A percentile compares a stretch with the other conserved stretches of the same genome.
Evolutionary conservation across 345 rosid genomes (phyloP).

Genomic region (Citrus mangshanensis): DNA sequence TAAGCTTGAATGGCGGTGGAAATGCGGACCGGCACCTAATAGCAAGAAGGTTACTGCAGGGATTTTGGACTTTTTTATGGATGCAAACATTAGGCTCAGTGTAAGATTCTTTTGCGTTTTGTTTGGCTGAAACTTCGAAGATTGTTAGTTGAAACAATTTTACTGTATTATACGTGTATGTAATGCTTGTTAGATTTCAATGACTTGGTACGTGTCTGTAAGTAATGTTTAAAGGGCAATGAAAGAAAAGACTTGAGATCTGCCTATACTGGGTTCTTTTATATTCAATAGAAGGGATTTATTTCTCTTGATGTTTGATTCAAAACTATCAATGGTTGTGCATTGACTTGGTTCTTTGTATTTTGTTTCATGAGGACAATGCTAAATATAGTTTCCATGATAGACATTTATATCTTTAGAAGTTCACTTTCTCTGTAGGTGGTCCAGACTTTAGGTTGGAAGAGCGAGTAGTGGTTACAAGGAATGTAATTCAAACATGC

Average conservation of each 20-base stretch:
- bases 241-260: not conserved
- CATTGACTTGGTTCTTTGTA: not conserved
- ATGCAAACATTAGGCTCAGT: slow-evolving; percentile 74
- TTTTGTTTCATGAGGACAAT: not conserved
- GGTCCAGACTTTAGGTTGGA: too few species aligned
- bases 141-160: not conserved
- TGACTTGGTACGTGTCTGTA: not conserved
- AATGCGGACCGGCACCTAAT: slow-evolving; percentile 57
- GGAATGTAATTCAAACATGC: not conserved
- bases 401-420: not conserved
- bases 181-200: not conserved
- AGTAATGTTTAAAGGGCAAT: not conserved
- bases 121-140: not conserved
- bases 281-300: not conserved
- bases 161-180: not conserved
- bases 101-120: slow-evolving; percentile 28
- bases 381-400: not conserved
- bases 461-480: not conserved
- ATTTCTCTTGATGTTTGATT: not conserved
- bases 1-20: slow-evolving; percentile 92
- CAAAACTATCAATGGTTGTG: not conserved
- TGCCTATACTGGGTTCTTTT: not conserved
- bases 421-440: not conserved
- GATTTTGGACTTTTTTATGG: slow-evolving; percentile 85
- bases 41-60: slow-evolving; percentile 44